Evolutionary conservation across 257 asterid genomes (phyloP).

Genomic region (Capsicum rhomboideum): DNA sequence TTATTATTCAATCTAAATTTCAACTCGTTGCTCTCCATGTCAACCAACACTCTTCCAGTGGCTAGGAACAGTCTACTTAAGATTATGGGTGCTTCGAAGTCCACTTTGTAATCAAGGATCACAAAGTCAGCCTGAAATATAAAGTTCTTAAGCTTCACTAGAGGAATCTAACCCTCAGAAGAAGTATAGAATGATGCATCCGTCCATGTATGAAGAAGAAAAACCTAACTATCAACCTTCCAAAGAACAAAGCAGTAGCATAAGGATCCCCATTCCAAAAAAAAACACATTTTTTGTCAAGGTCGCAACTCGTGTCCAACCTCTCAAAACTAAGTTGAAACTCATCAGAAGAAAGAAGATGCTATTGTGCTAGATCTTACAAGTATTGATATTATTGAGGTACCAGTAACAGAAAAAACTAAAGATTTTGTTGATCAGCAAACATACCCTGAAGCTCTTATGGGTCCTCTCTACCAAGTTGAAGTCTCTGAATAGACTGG

Average conservation of each 20-base stretch:
- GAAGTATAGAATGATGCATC: constrained; percentile 47
- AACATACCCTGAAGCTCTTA: constrained; percentile 5
- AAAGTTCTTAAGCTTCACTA: no score
- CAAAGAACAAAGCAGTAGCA: constrained; percentile 44
- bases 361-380: constrained; percentile 1
- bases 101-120: no score
- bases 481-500: constrained; percentile 67
- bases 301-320: constrained; percentile 32
- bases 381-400: no score
- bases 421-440: no score
- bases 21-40: no score
- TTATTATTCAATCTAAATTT: no score
- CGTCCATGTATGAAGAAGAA: constrained; percentile 55
- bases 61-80: no score
- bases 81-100: no score
- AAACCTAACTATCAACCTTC: constrained; percentile 15
- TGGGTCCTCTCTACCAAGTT: constrained; percentile 53
- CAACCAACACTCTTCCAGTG: no score
- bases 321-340: constrained; percentile 10
- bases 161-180: constrained; percentile 40
- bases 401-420: no score
- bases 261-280: constrained; percentile 30
- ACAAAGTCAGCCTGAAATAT: no score
- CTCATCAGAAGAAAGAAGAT: constrained; percentile 16
- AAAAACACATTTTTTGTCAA: constrained; percentile 23